These are phyloP conservation scores for Chytriomyces hyalinus DNA, from an alignment of 192 early-diverging fungal genomes.

Conservation along the genomic window DNA sequence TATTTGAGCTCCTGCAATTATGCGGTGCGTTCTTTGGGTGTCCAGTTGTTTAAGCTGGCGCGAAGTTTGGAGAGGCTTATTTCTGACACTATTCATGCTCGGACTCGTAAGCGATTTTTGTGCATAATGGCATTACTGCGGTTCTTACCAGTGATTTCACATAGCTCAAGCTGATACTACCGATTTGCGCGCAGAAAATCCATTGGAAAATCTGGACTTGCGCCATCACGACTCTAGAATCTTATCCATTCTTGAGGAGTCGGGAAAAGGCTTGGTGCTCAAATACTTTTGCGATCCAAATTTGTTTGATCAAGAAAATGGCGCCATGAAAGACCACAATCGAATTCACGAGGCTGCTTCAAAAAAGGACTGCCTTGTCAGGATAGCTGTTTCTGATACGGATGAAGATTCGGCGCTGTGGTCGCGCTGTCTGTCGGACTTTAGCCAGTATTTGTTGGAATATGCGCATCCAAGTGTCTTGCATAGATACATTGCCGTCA, in stretches of 20 bases:
- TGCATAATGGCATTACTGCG: background rate
- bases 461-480: constrained; percentile 52
- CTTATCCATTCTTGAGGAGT: constrained; percentile 51
- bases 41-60: constrained; percentile 63
- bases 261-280: constrained; percentile 42
- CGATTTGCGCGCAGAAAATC: background rate
- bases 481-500: constrained; percentile 58
- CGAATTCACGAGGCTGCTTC: constrained; percentile 33
- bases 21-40: constrained; percentile 63
- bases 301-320: background rate
- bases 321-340: constrained; percentile 9
- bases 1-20: constrained; percentile 68
- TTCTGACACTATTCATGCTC: background rate
- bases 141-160: background rate
- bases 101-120: background rate
- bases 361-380: constrained; percentile 58
- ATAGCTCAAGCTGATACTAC: background rate
- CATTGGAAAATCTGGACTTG: background rate
- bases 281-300: background rate
- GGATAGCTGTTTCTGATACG: constrained; percentile 65
- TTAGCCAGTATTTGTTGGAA: constrained; percentile 67
- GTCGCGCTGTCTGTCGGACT: constrained; percentile 68
- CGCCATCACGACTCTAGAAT: constrained; percentile 42
- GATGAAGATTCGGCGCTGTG: constrained; percentile 66
- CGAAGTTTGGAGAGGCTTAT: constrained; percentile 57